These are phyloP conservation scores for Candida takata DNA, from an alignment of 805 yeast genomes.

Conservation along the genomic window DNA sequence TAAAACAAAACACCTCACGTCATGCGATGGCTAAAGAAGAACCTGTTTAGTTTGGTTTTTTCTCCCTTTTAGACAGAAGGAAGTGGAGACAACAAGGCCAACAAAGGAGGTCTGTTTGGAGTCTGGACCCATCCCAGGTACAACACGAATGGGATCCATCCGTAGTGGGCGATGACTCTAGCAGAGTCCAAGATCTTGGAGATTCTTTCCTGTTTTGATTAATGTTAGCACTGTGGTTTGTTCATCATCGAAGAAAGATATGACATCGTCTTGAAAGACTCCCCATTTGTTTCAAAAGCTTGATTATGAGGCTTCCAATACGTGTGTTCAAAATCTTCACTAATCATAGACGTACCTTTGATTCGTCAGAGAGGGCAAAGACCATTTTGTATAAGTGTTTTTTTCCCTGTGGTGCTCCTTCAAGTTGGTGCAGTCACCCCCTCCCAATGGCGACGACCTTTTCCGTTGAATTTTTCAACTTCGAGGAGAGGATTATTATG, in stretches of 20 bases:
- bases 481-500: too few species aligned
- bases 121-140: slow-evolving; percentile 85
- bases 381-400: slow-evolving; percentile 23
- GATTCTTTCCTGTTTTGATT: slow-evolving; percentile 66
- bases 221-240: slow-evolving; percentile 1
- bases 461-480: too few species aligned
- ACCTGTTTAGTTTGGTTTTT: too few species aligned
- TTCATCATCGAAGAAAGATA: background rate
- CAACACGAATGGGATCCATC: slow-evolving; percentile 92
- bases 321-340: background rate
- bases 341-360: slow-evolving; percentile 26
- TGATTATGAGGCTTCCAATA: too few species aligned
- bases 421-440: too few species aligned
- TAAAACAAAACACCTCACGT: too few species aligned
- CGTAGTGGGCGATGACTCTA: slow-evolving; percentile 86
- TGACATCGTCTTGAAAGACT: background rate
- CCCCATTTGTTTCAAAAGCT: too few species aligned
- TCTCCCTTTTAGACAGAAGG: slow-evolving; percentile 59
- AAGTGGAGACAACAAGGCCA: slow-evolving; percentile 70
- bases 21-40: too few species aligned
- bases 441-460: too few species aligned
- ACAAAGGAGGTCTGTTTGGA: slow-evolving; percentile 75
- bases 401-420: too few species aligned
- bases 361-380: slow-evolving; percentile 38
- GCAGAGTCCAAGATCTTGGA: slow-evolving; percentile 74